A percentile compares a stretch with the other conserved stretches of the same genome.
Evolutionary conservation across 129 eudicot species (phyloP).

Genomic region (Chrysanthemum makinoi): DNA sequence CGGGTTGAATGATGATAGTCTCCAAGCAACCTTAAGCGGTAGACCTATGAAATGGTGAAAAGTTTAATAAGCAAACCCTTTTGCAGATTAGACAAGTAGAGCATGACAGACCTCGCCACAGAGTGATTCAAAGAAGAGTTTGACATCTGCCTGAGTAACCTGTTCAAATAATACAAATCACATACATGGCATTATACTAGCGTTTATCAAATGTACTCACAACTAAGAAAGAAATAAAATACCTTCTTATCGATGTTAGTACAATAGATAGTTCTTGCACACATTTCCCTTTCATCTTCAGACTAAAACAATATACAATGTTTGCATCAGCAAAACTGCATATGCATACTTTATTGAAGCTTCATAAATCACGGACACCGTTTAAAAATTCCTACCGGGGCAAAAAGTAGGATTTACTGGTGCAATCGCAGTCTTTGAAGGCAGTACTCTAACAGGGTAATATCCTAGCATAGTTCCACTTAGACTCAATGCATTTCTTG

Average conservation of each 20-base stretch:
- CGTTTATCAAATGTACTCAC: slow-evolving; percentile 4
- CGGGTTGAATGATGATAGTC: slow-evolving; percentile 92
- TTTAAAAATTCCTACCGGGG: slow-evolving; percentile 48
- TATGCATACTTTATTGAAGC: slow-evolving; percentile 4
- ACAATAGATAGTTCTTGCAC: slow-evolving; percentile 84
- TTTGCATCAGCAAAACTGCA: background rate
- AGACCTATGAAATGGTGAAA: slow-evolving; percentile 45
- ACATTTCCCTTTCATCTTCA: slow-evolving; percentile 98
- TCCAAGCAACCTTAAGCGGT: slow-evolving; percentile 90
- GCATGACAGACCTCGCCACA: slow-evolving; percentile 85
- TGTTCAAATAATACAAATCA: slow-evolving; percentile 23
- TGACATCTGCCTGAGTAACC: slow-evolving; percentile 91
- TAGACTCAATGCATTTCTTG: slow-evolving; percentile 69
- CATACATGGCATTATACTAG: background rate
- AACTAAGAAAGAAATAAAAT: background rate
- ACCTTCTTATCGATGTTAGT: slow-evolving; percentile 97
- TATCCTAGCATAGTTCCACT: slow-evolving; percentile 91
- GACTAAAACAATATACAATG: slow-evolving; percentile 30
- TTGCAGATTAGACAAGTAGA: background rate
- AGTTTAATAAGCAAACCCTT: slow-evolving; percentile 14
- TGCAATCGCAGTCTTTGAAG: slow-evolving; percentile 95
- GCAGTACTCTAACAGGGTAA: slow-evolving; percentile 78
- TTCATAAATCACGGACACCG: background rate
- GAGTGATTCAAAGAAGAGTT: slow-evolving; percentile 72
- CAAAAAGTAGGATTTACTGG: slow-evolving; percentile 80